Evolutionary conservation across 805 yeast species (phyloP).

Genomic region (Pichia cabralensis): DNA sequence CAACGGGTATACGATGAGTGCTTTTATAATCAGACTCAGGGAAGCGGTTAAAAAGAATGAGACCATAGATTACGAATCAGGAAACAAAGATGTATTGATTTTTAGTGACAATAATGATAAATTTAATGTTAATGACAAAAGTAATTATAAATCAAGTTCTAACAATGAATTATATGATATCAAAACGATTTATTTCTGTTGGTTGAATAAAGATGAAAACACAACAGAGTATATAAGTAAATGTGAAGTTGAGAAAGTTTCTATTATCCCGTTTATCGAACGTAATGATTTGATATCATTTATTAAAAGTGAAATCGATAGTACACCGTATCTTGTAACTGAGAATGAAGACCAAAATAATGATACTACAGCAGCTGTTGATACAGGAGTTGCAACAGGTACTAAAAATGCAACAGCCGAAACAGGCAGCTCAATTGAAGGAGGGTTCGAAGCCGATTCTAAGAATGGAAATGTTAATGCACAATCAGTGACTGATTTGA

Average conservation of each 20-base stretch:
- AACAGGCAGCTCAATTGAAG: neutral
- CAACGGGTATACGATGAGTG: no score
- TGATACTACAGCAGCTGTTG: neutral
- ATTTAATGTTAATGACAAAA: neutral
- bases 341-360: neutral
- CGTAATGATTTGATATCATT: slow-evolving; percentile 77
- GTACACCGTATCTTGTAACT: slow-evolving; percentile 37
- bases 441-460: no score
- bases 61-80: no score
- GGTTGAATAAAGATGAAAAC: slow-evolving; percentile 62
- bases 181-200: slow-evolving; percentile 62
- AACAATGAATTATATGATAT: slow-evolving; percentile 29
- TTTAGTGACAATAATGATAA: neutral
- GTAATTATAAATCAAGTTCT: slow-evolving; percentile 31
- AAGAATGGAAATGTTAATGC: no score
- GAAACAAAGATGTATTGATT: no score
- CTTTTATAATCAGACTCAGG: no score
- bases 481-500: no score
- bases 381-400: neutral
- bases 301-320: slow-evolving; percentile 60
- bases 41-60: no score
- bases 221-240: slow-evolving; percentile 75
- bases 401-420: neutral
- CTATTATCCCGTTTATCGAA: slow-evolving; percentile 72
- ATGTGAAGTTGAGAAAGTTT: slow-evolving; percentile 53